Percentiles rank a stretch among this genome's conserved stretches.
Conservation (phyloP, 2,329 filamentous ascomycete genomes). For the Aspergillus viridinutans region DNA sequence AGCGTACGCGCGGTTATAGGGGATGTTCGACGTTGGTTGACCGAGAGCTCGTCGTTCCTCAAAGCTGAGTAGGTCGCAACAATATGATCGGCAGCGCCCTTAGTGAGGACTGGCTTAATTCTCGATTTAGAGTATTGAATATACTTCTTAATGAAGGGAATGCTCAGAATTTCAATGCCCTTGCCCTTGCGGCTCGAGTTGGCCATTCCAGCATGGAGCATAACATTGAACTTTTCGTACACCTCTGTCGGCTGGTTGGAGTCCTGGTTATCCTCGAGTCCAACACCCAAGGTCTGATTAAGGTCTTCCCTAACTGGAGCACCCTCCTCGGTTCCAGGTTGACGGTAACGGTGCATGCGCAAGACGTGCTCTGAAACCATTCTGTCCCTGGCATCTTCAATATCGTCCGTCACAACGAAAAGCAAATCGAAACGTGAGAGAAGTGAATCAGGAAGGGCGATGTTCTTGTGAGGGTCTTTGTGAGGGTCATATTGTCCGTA, state of each 20-base stretch:
- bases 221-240: constrained; percentile 92
- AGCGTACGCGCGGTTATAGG: constrained; percentile 96
- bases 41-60: constrained; percentile 91
- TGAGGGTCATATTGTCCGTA: constrained; percentile 98
- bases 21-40: constrained; percentile 87
- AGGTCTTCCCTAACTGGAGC: constrained; percentile 86
- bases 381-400: constrained; percentile 87
- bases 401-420: constrained; percentile 97
- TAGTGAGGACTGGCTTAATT: constrained; percentile 83
- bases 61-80: constrained; percentile 86
- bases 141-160: constrained; percentile 99
- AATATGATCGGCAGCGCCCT: constrained; percentile 88
- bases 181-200: constrained; percentile 69
- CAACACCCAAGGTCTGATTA: constrained; percentile 80
- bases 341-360: constrained; percentile 93
- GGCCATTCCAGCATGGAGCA: constrained; percentile 90
- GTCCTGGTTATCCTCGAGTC: constrained; percentile 70
- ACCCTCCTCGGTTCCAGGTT: constrained; percentile 88
- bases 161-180: constrained; percentile 83
- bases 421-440: constrained; percentile 97
- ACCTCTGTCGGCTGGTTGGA: constrained; percentile 76
- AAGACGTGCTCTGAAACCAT: constrained; percentile 94
- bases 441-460: constrained; percentile 91
- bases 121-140: constrained; percentile 95
- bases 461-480: constrained; percentile 98